These are phyloP conservation scores for Cicer cuneatum DNA, from an alignment of 306 rosid genomes.

Conservation along the genomic window DNA sequence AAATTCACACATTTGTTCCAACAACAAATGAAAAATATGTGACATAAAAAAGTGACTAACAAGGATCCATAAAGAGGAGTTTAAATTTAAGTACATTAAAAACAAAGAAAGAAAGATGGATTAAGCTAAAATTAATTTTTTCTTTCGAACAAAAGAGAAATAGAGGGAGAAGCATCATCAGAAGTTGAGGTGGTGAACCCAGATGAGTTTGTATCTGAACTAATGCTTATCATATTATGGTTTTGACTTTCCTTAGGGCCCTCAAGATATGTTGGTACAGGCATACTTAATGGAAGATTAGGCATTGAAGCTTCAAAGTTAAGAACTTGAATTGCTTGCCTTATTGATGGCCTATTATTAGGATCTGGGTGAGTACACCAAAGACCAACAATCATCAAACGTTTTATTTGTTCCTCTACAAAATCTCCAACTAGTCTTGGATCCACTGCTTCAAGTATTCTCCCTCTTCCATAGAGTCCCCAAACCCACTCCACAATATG, in stretches of 20 bases:
- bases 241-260: neutral
- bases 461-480: constrained; percentile 51
- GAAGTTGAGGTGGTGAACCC: constrained; percentile 21
- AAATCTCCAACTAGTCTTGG: constrained; percentile 43
- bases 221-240: constrained; percentile 14
- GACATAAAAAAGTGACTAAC: constrained; percentile 1
- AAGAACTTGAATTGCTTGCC: constrained; percentile 48
- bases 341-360: constrained; percentile 46
- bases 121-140: neutral
- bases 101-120: constrained; percentile 14
- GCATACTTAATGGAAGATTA: constrained; percentile 38
- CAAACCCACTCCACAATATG: constrained; percentile 53
- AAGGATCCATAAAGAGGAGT: neutral
- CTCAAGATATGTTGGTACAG: constrained; percentile 38
- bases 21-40: neutral
- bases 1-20: no score
- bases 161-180: constrained; percentile 41
- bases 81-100: neutral
- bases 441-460: constrained; percentile 41
- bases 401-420: constrained; percentile 34
- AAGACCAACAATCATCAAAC: constrained; percentile 52
- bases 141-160: constrained; percentile 31
- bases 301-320: constrained; percentile 44
- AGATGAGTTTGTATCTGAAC: constrained; percentile 32
- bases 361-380: constrained; percentile 55